Base-by-base conservation (phyloP, 768 basidiomycete species). In the Russula earlei region DNA sequence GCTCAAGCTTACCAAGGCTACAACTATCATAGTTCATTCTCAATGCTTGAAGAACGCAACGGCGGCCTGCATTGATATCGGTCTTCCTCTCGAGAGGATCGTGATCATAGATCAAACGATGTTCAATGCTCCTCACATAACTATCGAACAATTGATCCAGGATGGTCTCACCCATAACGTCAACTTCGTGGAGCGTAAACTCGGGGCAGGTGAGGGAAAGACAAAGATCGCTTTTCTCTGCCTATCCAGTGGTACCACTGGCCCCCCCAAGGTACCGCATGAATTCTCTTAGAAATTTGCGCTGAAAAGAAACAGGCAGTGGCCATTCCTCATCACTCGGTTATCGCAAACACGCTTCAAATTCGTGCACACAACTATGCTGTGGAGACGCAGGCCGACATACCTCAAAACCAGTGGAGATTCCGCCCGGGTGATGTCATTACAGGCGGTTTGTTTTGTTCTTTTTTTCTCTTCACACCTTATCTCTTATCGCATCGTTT, bases 241-340 rank as follows among this genome's bases (percentile, higher is more conserved):
- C 53, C 84, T 87, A 61, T 87, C 85, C 2, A 86, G 84, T 57
- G 85, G 85, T 12, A 87, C 85, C 14, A 87, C 85, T 19, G 85
- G 85, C 66, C 70, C 68, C 63, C 72, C 67, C 29, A 66, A 68
- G 56, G 67, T 67, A 37, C 25, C 20, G 5, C 33, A 14, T 36
- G 33, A 34, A 33, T 45, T n/a, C 54, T 22, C 25, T 36, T 47
- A 24, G 73, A 71, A 72, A 17, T 11, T 24, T 36, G 49, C 70
- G 72, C 75, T 49, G 19, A 44, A n/a, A 27, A 4, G n/a, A 27
- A 43, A 7, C 27, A 83, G 83, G 86, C 83, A 8, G 83, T 86
- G 17, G 75, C 74, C 4, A 81, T 88, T 56, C 65, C 85, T 0
- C 85, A 87, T 65, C 49, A 80, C 63, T 67, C 76, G 0, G 76